Evolutionary conservation across 75 land plant genomes (phyloP).

Genomic region (Selaginella moellendorffii): DNA sequence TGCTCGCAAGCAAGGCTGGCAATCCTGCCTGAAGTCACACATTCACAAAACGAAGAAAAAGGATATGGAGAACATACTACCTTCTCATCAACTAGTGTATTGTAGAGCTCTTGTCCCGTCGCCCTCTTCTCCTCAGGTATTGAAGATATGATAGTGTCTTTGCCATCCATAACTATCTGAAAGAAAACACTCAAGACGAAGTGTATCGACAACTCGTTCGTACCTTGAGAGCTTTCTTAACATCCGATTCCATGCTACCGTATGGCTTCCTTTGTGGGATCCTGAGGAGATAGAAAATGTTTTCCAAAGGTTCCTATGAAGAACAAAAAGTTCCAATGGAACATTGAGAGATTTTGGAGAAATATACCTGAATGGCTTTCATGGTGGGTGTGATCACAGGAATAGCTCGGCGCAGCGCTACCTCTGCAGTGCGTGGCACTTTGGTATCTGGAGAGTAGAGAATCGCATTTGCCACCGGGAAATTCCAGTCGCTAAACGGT

Average conservation of each 20-base stretch:
- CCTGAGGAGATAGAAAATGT: constrained; percentile 79
- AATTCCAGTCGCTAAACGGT: background rate
- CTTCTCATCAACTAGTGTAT: constrained; percentile 55
- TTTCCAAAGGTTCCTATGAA: constrained; percentile 68
- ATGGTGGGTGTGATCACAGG: constrained; percentile 71
- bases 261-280: constrained; percentile 96
- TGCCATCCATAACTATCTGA: constrained; percentile 66
- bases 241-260: constrained; percentile 93
- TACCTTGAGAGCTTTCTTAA: constrained; percentile 87
- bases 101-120: constrained; percentile 42
- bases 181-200: constrained; percentile 9
- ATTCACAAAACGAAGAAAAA: background rate
- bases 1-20: constrained; percentile 37
- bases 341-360: background rate
- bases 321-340: background rate
- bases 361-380: constrained; percentile 87
- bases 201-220: background rate
- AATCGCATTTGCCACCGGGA: constrained; percentile 39
- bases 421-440: constrained; percentile 84
- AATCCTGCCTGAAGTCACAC: constrained; percentile 42
- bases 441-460: constrained; percentile 93
- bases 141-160: constrained; percentile 52
- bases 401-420: constrained; percentile 82
- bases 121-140: constrained; percentile 48
- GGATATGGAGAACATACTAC: constrained; percentile 17